Percentiles rank a stretch among this genome's conserved stretches.
Conservation (phyloP, 768 basidiomycete species). For the Ramaria rubella region DNA sequence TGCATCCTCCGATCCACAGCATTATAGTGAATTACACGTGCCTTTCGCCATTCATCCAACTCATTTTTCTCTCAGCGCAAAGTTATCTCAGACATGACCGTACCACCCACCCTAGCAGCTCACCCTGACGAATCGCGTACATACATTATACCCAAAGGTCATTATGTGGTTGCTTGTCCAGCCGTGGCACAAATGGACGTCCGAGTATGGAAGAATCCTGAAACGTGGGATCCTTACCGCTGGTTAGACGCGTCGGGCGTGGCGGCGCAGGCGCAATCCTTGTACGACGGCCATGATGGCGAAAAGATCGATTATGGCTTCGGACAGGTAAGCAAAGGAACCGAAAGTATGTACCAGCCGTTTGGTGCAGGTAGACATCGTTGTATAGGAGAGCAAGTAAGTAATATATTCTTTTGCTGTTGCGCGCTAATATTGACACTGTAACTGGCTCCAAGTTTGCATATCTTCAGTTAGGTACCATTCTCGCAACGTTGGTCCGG, state of each 20-base stretch:
- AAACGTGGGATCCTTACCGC: slow-evolving; percentile 69
- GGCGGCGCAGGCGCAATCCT: slow-evolving; percentile 69
- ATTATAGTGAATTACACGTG: slow-evolving; percentile 42
- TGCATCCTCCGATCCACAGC: slow-evolving; percentile 94
- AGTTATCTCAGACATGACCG: slow-evolving; percentile 76
- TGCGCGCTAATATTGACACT: background rate
- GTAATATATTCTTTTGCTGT: background rate
- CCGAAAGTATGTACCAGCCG: slow-evolving; percentile 92
- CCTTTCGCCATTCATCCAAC: background rate
- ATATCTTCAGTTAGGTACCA: slow-evolving; percentile 83
- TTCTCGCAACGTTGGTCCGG: slow-evolving; percentile 75
- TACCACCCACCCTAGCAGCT: slow-evolving; percentile 74
- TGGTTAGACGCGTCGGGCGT: slow-evolving; percentile 85
- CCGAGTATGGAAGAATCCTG: slow-evolving; percentile 65
- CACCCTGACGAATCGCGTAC: slow-evolving; percentile 55
- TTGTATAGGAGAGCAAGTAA: slow-evolving; percentile 85
- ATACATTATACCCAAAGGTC: slow-evolving; percentile 85
- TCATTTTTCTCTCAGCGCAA: slow-evolving; percentile 47
- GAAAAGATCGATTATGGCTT: slow-evolving; percentile 97
- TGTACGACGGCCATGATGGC: slow-evolving; percentile 66
- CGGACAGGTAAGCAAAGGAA: slow-evolving; percentile 92
- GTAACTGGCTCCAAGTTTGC: slow-evolving; percentile 67
- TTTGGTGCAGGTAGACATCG: slow-evolving; percentile 96
- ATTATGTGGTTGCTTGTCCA: slow-evolving; percentile 86
- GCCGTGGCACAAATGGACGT: slow-evolving; percentile 86